A percentile compares a stretch with the other conserved stretches of the same genome.
These are phyloP conservation scores for Ochetophila trinervis DNA, from an alignment of 306 rosid genomes.

Conservation along the genomic window DNA sequence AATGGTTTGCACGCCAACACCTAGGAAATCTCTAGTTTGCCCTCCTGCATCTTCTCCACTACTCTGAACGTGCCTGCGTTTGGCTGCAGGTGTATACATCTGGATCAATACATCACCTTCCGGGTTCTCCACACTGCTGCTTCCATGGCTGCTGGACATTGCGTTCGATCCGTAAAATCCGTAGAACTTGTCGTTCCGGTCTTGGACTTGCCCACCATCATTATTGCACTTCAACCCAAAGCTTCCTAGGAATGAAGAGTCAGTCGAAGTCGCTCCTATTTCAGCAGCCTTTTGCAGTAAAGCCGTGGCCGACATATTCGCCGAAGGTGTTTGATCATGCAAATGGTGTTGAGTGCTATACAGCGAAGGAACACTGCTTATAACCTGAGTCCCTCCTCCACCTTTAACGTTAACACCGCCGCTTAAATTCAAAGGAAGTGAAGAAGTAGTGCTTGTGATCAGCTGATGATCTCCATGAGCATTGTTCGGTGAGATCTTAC, in stretches of 20 bases:
- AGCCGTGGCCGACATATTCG: constrained; percentile 92
- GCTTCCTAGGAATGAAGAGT: constrained; percentile 56
- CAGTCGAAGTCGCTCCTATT: constrained; percentile 61
- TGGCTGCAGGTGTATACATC: constrained; percentile 57
- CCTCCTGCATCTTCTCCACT: constrained; percentile 46
- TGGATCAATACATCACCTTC: constrained; percentile 41
- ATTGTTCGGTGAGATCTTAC: constrained; percentile 32
- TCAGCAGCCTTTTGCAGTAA: constrained; percentile 84
- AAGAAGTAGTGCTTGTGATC: constrained; percentile 20
- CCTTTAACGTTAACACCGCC: constrained; percentile 36
- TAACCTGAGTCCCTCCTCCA: constrained; percentile 28
- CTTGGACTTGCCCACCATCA: constrained; percentile 28
- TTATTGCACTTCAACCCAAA: constrained; percentile 51
- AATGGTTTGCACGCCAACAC: constrained; percentile 73
- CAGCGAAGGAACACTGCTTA: constrained; percentile 65
- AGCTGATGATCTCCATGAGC: constrained; percentile 30
- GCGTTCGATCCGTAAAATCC: constrained; percentile 46
- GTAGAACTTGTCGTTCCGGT: constrained; percentile 44
- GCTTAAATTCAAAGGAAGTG: constrained; percentile 42
- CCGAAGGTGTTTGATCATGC: constrained; percentile 35
- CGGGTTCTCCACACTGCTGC: constrained; percentile 33
- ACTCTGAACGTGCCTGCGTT: constrained; percentile 50
- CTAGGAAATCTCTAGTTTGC: constrained; percentile 85
- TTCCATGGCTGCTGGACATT: constrained; percentile 24
- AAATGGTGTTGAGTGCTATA: constrained; percentile 51